A percentile compares a stretch with the other conserved stretches of the same genome.
phyloP scores from a whole-genome alignment of 176 grass and related monocot species.

The Ananas comosus region DNA sequence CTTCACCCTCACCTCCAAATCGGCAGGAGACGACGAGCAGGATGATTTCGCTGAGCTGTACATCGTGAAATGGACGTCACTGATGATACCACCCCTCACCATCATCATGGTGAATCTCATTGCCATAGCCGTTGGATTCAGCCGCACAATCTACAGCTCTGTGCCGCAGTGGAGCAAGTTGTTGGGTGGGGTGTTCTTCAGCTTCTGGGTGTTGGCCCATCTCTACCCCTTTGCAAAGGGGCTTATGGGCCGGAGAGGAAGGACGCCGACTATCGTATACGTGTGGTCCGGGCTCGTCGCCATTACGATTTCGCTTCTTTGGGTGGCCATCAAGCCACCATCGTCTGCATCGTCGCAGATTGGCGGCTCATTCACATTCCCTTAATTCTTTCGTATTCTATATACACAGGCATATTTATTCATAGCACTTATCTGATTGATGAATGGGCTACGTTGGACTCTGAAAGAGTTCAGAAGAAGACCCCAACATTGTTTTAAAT shows the following conservation, averaged over 20 bases:
- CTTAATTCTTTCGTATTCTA: neutral
- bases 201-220: constrained; percentile 28
- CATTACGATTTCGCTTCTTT: constrained; percentile 23
- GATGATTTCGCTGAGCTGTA: constrained; percentile 22
- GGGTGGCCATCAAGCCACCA: constrained; percentile 22
- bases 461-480: too few species aligned
- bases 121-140: constrained; percentile 23
- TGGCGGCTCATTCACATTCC: constrained; percentile 2
- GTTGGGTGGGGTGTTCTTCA: constrained; percentile 24
- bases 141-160: constrained; percentile 17
- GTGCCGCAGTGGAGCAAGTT: constrained; percentile 23
- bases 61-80: constrained; percentile 22
- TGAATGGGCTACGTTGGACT: too few species aligned
- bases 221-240: constrained; percentile 28
- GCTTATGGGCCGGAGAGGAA: constrained; percentile 22
- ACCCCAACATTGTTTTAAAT: too few species aligned
- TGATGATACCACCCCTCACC: constrained; percentile 22
- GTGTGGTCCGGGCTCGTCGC: constrained; percentile 26
- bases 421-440: too few species aligned
- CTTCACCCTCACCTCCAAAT: constrained; percentile 24
- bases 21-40: constrained; percentile 13
- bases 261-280: constrained; percentile 21
- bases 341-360: neutral
- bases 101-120: constrained; percentile 27
- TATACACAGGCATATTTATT: neutral